Evolutionary conservation across 106 monocot genomes (phyloP).

Genomic region (Agapanthus africanus): DNA sequence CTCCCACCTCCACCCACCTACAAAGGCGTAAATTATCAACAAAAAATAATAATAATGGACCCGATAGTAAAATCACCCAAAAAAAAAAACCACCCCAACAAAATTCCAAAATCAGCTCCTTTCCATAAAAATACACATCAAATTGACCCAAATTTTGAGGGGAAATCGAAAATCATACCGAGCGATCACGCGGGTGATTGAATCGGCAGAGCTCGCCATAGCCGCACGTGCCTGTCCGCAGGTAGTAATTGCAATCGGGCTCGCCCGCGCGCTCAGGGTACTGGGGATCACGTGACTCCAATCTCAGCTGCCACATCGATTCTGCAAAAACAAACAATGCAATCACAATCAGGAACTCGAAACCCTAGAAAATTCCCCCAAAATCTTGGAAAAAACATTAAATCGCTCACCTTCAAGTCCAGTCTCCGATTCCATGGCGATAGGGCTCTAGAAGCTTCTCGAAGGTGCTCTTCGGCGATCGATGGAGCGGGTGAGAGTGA

Average conservation of each 20-base stretch:
- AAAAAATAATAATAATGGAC: background rate
- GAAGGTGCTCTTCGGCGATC: background rate
- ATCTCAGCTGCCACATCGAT: conserved; percentile 52
- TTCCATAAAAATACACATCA: background rate
- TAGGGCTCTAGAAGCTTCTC: background rate
- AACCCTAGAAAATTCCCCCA: background rate
- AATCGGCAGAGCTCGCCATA: conserved; percentile 80
- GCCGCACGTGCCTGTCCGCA: conserved; percentile 78
- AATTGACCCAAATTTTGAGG: background rate
- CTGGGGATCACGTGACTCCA: conserved; percentile 22
- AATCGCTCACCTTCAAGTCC: conserved; percentile 51
- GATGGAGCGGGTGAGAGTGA: conserved; percentile 3
- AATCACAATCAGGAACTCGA: background rate
- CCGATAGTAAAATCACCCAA: background rate
- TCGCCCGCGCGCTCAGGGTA: conserved; percentile 85
- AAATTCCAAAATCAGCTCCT: background rate
- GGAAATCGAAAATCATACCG: background rate
- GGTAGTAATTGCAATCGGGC: conserved; percentile 64
- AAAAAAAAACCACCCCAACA: background rate
- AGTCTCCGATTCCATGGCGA: conserved; percentile 26
- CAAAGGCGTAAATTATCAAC: background rate
- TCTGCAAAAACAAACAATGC: conserved; percentile 27
- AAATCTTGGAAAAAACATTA: background rate
- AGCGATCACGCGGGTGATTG: conserved; percentile 78
- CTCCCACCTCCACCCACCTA: conserved; percentile 31